Evolutionary conservation across 176 grass and related monocot species (phyloP).

Genomic region (Ampelocalamus luodianensis): DNA sequence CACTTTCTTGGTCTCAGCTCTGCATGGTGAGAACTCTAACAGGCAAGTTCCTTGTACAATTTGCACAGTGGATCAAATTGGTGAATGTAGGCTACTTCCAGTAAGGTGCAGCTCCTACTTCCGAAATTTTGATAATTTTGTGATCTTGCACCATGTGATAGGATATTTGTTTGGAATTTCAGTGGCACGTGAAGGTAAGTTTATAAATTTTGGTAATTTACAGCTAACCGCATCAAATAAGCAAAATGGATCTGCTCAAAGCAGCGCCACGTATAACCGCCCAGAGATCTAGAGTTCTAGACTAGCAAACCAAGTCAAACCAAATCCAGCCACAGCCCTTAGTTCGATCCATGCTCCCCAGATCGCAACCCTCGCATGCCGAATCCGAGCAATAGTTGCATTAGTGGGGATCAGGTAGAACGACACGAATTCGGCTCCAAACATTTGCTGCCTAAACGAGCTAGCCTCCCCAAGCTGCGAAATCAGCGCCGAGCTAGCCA

Average conservation of each 20-base stretch:
- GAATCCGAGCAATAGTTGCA: neutral
- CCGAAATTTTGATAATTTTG: neutral
- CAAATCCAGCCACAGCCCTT: neutral
- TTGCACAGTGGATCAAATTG: neutral
- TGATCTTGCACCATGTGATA: neutral
- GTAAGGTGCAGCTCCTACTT: neutral
- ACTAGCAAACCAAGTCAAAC: neutral
- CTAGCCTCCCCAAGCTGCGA: neutral
- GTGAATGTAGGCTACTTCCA: slow-evolving; percentile 17
- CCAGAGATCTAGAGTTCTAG: neutral
- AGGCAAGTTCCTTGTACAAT: neutral
- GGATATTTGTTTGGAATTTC: neutral
- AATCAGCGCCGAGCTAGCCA: neutral
- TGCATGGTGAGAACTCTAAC: neutral
- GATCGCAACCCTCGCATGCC: slow-evolving; percentile 30
- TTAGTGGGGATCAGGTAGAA: neutral
- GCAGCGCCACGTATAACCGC: neutral
- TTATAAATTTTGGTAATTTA: neutral
- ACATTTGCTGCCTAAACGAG: neutral
- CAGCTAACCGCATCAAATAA: neutral
- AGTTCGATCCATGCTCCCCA: slow-evolving; percentile 24
- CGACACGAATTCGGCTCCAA: neutral
- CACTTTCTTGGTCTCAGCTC: neutral
- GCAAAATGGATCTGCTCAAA: slow-evolving; percentile 30
- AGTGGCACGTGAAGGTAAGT: neutral